phyloP scores from a whole-genome alignment of 306 rosid species.

The Corylus heterophylla region DNA sequence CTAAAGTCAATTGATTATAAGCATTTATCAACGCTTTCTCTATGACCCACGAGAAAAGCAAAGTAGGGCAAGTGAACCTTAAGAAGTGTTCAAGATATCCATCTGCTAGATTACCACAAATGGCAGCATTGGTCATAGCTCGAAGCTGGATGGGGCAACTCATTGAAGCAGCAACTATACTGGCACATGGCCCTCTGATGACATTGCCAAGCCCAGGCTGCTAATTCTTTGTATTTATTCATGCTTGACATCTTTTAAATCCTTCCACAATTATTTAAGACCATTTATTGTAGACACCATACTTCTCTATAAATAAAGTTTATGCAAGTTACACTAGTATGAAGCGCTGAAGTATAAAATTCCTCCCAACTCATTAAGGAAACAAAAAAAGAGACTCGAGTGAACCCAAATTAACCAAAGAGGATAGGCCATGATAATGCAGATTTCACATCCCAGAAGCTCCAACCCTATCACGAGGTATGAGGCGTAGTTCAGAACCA shows the following conservation, averaged over 20 bases:
- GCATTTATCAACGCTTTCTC: neutral
- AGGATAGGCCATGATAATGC: conserved; percentile 10
- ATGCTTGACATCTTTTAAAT: neutral
- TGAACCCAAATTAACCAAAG: neutral
- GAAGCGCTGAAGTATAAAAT: neutral
- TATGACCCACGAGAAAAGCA: neutral
- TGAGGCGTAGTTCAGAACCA: conserved; percentile 62
- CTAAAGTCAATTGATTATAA: too few relatives aligned
- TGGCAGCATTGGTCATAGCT: neutral
- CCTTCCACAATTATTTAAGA: neutral
- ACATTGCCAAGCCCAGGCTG: neutral
- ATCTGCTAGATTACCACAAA: neutral
- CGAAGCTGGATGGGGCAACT: neutral
- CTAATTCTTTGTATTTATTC: neutral
- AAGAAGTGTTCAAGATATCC: neutral
- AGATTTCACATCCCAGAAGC: conserved; percentile 25
- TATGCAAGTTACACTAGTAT: conserved; percentile 5
- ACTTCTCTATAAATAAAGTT: neutral
- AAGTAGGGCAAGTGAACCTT: neutral
- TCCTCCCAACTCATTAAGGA: conserved; percentile 12
- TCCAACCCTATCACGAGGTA: conserved; percentile 68
- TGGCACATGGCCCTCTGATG: neutral
- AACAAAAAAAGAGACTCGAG: neutral
- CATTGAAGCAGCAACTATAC: neutral
- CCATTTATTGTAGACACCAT: neutral